These are phyloP conservation scores for Colletotrichum sp. DNA, from an alignment of 2,329 filamentous ascomycete species.

Conservation along the genomic window DNA sequence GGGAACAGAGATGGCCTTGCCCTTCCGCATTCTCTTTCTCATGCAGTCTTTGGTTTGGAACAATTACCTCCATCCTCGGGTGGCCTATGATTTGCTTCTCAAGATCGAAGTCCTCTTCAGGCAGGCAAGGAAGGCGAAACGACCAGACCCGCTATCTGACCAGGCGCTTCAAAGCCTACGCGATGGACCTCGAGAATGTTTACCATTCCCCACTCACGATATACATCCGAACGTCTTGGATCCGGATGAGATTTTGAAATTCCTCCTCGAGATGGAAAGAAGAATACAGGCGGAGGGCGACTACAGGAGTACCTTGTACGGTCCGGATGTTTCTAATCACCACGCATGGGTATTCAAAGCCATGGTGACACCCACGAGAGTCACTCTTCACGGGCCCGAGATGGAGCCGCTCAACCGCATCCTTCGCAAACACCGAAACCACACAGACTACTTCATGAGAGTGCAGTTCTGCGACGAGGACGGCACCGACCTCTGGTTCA, in stretches of 20 bases:
- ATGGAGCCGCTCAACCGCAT: conserved; percentile 74
- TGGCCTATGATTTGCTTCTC: conserved; percentile 49
- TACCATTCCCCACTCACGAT: conserved; percentile 61
- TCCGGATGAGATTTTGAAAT: conserved; percentile 41
- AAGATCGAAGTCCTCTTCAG: conserved; percentile 40
- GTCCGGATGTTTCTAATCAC: conserved; percentile 35
- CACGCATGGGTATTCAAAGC: conserved; percentile 60
- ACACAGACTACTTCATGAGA: conserved; percentile 69
- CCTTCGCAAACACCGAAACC: conserved; percentile 65
- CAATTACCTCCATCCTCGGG: conserved; percentile 63
- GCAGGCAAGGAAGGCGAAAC: conserved; percentile 27
- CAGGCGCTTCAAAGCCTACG: conserved; percentile 60
- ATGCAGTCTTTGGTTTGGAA: conserved; percentile 68
- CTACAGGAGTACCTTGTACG: conserved; percentile 19
- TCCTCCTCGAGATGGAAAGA: conserved; percentile 45
- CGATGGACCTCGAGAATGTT: conserved; percentile 50
- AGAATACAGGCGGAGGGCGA: conserved; percentile 30
- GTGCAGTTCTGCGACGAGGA: conserved; percentile 79
- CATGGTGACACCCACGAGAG: conserved; percentile 64
- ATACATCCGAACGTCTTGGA: conserved; percentile 47
- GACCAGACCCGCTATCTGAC: conserved; percentile 48
- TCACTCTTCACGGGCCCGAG: conserved; percentile 65
- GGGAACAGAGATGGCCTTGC: conserved; percentile 36
- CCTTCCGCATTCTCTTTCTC: conserved; percentile 65
- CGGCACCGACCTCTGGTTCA: conserved; percentile 66